These are phyloP conservation scores for Aspergillus ochraceus DNA, from an alignment of 2,329 filamentous ascomycete species.

Conservation along the genomic window DNA sequence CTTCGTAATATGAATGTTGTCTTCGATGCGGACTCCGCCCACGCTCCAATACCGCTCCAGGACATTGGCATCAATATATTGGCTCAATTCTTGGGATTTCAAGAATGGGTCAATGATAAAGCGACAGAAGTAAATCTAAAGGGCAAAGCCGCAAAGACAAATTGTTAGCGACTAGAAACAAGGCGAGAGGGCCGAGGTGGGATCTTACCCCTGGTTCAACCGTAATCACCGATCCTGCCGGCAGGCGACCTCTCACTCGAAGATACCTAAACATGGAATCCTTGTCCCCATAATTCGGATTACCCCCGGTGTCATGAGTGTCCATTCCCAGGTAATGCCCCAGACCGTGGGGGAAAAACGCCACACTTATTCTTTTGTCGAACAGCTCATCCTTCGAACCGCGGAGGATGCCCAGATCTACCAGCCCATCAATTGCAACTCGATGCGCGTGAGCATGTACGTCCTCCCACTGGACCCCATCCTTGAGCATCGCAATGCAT, in stretches of 20 bases:
- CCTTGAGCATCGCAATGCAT: conserved; percentile 68
- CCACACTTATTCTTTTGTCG: conserved; percentile 74
- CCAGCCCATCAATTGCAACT: conserved; percentile 69
- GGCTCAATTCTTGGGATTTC: conserved; percentile 67
- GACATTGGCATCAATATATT: conserved; percentile 73
- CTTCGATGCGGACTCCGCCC: conserved; percentile 90
- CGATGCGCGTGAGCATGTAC: conserved; percentile 72
- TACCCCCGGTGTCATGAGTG: conserved; percentile 82
- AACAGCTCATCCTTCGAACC: conserved; percentile 71
- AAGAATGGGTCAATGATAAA: conserved; percentile 85
- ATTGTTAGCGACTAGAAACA: background rate
- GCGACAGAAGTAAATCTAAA: conserved; percentile 79
- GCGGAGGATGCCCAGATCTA: conserved; percentile 69
- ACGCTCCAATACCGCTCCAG: conserved; percentile 82
- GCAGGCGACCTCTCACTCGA: conserved; percentile 72
- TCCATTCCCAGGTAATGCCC: conserved; percentile 93
- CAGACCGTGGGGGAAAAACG: conserved; percentile 88
- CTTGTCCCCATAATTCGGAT: conserved; percentile 73
- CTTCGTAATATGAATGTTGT: conserved; percentile 79
- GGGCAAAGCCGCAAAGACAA: conserved; percentile 1
- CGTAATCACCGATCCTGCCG: conserved; percentile 80
- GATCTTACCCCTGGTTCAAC: conserved; percentile 81
- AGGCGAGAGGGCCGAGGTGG: background rate
- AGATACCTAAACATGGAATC: conserved; percentile 88
- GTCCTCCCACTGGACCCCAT: conserved; percentile 68